A percentile compares a stretch with the other conserved stretches of the same genome.
Conservation (phyloP, 345 rosid species). For the Euphorbia lathyris region DNA sequence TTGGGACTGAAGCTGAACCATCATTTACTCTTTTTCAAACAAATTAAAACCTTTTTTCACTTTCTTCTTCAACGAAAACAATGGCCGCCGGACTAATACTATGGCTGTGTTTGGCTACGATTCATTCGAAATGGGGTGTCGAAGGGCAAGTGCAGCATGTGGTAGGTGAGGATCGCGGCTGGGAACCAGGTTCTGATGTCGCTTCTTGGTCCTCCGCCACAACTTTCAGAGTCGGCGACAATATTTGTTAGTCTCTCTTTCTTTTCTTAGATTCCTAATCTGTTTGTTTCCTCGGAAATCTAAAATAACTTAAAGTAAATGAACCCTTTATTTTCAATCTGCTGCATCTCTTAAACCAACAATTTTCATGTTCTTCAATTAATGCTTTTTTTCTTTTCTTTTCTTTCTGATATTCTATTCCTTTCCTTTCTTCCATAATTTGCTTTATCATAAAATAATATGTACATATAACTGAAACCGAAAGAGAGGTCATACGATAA, state of each 20-base stretch:
- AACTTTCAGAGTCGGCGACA: slow-evolving; percentile 56
- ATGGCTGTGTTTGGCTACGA: slow-evolving; percentile 11
- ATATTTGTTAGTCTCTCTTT: slow-evolving; percentile 42
- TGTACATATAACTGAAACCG: too few species aligned
- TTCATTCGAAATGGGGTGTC: slow-evolving; percentile 19
- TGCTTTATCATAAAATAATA: too few species aligned
- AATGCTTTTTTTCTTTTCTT: too few species aligned
- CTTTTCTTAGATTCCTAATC: background rate
- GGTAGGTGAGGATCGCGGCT: slow-evolving; percentile 68
- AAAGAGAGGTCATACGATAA: too few species aligned
- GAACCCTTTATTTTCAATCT: too few species aligned
- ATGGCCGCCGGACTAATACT: background rate
- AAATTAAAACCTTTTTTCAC: background rate
- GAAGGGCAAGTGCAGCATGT: slow-evolving; percentile 55
- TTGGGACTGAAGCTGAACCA: too few species aligned
- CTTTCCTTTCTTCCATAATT: too few species aligned
- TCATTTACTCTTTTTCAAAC: too few species aligned
- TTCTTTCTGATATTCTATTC: too few species aligned
- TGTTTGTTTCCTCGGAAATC: background rate
- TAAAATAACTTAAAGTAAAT: too few species aligned
- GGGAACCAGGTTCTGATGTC: slow-evolving; percentile 44
- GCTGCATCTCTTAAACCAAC: background rate
- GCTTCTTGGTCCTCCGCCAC: slow-evolving; percentile 49
- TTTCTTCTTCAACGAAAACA: background rate
- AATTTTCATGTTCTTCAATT: too few species aligned